phyloP scores from a whole-genome alignment of 148 eudicot genomes.

The Camellia lanceoleosa region DNA sequence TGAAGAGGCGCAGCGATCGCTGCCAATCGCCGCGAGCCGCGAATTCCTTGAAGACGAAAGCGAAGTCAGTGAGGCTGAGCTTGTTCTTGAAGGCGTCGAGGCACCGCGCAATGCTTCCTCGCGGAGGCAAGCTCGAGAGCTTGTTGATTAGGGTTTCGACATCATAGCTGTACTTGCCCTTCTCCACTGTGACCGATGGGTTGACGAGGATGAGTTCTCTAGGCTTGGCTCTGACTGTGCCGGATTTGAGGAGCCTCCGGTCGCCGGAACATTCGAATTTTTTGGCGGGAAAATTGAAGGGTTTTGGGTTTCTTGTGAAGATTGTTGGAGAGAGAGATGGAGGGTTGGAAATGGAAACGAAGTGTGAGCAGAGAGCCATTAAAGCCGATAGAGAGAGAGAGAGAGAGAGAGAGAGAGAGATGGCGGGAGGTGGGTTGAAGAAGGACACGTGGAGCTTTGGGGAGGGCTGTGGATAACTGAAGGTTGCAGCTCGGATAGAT shows the following conservation, averaged over 20 bases:
- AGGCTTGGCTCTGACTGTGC: conserved; percentile 43
- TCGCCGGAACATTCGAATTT: neutral
- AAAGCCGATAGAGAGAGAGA: neutral
- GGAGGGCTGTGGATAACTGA: neutral
- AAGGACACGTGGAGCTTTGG: conserved; percentile 28
- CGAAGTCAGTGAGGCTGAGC: conserved; percentile 74
- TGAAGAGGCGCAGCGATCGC: conserved; percentile 75
- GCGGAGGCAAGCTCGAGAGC: conserved; percentile 81
- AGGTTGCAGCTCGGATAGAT: conserved; percentile 19
- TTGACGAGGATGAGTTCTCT: conserved; percentile 64
- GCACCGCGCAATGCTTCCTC: conserved; percentile 88
- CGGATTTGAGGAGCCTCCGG: conserved; percentile 12
- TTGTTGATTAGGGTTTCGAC: conserved; percentile 85
- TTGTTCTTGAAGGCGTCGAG: conserved; percentile 77
- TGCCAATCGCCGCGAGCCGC: conserved; percentile 94
- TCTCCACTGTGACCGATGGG: conserved; percentile 65
- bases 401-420: conserved; percentile 8
- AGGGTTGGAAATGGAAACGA: conserved; percentile 23
- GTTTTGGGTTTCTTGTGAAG: conserved; percentile 6
- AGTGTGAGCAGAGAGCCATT: conserved; percentile 25
- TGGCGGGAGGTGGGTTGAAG: conserved; percentile 23
- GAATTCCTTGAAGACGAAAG: conserved; percentile 79
- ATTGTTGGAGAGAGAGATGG: conserved; percentile 28
- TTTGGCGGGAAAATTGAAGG: conserved; percentile 14
- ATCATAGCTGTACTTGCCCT: conserved; percentile 88